Conservation (phyloP, 148 eudicot genomes). For the Rhododendron williamsianum region DNA sequence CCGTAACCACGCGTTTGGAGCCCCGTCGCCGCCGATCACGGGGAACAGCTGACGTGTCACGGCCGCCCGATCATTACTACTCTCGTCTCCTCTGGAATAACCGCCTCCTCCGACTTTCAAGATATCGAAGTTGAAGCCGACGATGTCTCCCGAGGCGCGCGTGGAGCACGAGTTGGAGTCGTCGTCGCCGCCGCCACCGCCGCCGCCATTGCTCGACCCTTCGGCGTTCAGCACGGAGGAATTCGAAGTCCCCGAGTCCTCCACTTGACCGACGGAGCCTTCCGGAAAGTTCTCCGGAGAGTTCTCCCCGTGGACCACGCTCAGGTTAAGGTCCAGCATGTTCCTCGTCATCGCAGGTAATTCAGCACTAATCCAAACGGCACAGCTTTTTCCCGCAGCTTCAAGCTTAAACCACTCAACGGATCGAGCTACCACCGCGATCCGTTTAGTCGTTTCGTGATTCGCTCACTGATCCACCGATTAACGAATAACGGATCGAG, state of each 20-base stretch:
- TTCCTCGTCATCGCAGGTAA: background rate
- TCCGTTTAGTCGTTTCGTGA: background rate
- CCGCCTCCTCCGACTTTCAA: conserved; percentile 20
- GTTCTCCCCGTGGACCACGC: background rate
- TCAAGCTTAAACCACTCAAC: background rate
- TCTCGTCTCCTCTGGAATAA: background rate
- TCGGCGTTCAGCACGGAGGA: conserved; percentile 40
- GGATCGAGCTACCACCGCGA: background rate
- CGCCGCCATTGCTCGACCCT: conserved; percentile 16
- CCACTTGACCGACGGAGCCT: conserved; percentile 15
- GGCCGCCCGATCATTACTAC: background rate
- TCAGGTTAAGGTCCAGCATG: conserved; percentile 18
- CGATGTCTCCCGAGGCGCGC: conserved; percentile 15
- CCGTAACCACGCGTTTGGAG: background rate
- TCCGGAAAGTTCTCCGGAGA: background rate
- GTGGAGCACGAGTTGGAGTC: conserved; percentile 32
- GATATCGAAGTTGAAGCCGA: conserved; percentile 33
- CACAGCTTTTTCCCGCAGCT: background rate
- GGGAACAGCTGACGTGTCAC: conserved; percentile 55
- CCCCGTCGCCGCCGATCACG: conserved; percentile 8
- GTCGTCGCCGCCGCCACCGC: conserved; percentile 31
- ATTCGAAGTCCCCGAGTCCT: conserved; percentile 32
- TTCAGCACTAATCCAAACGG: background rate
- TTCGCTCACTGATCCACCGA: background rate
- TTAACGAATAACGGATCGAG: background rate